Evolutionary conservation across 768 basidiomycete species (phyloP).

Genomic region (Hydnomerulius pinastri): DNA sequence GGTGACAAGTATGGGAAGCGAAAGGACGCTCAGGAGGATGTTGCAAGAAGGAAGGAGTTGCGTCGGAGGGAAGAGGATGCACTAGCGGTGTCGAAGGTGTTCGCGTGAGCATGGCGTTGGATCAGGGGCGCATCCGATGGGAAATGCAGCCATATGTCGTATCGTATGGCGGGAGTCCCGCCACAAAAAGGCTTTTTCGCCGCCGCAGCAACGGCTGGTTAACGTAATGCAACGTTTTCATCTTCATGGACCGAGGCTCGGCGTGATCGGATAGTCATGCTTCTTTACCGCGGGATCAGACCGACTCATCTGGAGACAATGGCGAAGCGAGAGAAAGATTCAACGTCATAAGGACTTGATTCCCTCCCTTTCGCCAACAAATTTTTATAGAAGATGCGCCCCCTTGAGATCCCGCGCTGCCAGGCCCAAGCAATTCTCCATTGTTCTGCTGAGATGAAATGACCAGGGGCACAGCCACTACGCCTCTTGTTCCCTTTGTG

Average conservation of each 20-base stretch:
- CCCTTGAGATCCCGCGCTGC: conserved; percentile 1
- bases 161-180: neutral
- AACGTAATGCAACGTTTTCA: neutral
- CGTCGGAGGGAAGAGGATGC: conserved; percentile 72
- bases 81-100: conserved; percentile 85
- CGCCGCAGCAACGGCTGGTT: neutral
- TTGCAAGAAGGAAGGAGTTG: conserved; percentile 59
- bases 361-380: neutral
- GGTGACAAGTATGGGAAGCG: conserved; percentile 82
- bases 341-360: neutral
- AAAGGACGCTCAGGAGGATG: conserved; percentile 76
- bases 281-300: too few relatives aligned
- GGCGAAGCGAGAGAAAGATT: neutral
- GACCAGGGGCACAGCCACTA: conserved; percentile 8
- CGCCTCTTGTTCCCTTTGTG: conserved; percentile 24
- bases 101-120: conserved; percentile 55
- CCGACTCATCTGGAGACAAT: conserved; percentile 3
- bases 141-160: neutral
- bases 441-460: conserved; percentile 23
- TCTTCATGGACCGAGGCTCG: neutral
- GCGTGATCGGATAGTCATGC: conserved; percentile 2
- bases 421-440: conserved; percentile 27
- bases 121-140: neutral
- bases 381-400: neutral
- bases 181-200: neutral